These are phyloP conservation scores for Tuber umbilicatum DNA, from an alignment of 495 filamentous ascomycete genomes.

Conservation along the genomic window DNA sequence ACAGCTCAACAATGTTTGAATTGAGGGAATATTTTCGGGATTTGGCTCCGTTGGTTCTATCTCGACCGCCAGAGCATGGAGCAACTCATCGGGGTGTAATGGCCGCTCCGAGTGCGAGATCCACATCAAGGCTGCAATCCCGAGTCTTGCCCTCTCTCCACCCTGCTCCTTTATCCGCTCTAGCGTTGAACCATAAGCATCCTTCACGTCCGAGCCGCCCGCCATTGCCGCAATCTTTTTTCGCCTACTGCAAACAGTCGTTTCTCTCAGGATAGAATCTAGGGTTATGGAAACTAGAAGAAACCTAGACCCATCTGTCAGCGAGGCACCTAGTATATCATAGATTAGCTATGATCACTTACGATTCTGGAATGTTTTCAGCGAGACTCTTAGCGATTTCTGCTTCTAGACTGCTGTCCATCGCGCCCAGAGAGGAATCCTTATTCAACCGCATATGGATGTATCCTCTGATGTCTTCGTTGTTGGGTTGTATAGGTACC, in stretches of 20 bases:
- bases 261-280: background rate
- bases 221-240: background rate
- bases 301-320: background rate
- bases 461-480: background rate
- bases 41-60: background rate
- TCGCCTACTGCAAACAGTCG: background rate
- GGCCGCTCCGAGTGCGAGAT: background rate
- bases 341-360: background rate
- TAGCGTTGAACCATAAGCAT: background rate
- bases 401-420: background rate
- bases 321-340: too few relatives aligned
- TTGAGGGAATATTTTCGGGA: background rate
- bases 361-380: background rate
- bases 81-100: background rate
- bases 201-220: background rate
- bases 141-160: background rate
- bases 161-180: background rate
- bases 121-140: background rate
- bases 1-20: background rate
- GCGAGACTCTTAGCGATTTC: background rate
- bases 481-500: background rate
- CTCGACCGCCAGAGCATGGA: background rate
- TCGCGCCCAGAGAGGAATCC: background rate
- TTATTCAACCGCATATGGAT: background rate
- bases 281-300: background rate